phyloP scores from a whole-genome alignment of 495 filamentous ascomycete genomes.

The Xanthoparmelia taractica region DNA sequence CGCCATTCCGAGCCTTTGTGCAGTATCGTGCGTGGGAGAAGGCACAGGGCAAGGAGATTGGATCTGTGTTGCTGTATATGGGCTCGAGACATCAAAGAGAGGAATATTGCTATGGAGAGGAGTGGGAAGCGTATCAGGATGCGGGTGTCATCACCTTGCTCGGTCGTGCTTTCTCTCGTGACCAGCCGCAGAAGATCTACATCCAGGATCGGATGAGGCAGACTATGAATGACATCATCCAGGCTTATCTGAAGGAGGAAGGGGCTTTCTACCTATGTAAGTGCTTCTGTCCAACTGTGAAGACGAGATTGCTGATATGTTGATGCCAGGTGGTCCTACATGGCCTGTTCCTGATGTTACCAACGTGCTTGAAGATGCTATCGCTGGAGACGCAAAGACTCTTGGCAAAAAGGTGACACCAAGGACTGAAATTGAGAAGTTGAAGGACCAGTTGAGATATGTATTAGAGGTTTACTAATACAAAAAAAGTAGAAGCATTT shows the following conservation, averaged over 20 bases:
- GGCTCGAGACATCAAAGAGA: slow-evolving; percentile 94
- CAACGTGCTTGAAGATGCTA: slow-evolving; percentile 85
- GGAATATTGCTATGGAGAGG: slow-evolving; percentile 97
- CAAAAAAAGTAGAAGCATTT: neutral
- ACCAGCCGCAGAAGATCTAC: slow-evolving; percentile 97
- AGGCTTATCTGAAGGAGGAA: slow-evolving; percentile 81
- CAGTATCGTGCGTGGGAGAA: slow-evolving; percentile 98
- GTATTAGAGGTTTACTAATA: slow-evolving; percentile 85
- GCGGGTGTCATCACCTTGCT: slow-evolving; percentile 92
- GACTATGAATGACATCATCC: slow-evolving; percentile 72
- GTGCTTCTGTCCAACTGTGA: neutral
- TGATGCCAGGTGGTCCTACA: slow-evolving; percentile 57
- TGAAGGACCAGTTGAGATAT: slow-evolving; percentile 91
- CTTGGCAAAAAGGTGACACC: slow-evolving; percentile 73
- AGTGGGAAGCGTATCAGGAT: slow-evolving; percentile 97
- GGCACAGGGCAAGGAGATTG: slow-evolving; percentile 87
- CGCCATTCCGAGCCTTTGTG: slow-evolving; percentile 95
- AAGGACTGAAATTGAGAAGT: slow-evolving; percentile 87
- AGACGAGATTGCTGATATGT: neutral
- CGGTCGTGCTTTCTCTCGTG: slow-evolving; percentile 89
- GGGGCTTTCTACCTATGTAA: slow-evolving; percentile 88
- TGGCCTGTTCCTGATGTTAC: slow-evolving; percentile 99
- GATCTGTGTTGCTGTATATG: slow-evolving; percentile 89
- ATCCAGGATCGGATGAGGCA: slow-evolving; percentile 98
- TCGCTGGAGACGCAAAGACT: slow-evolving; percentile 63